These are phyloP conservation scores for Paracoccidioides lutzii DNA, from an alignment of 2,329 filamentous ascomycete species.

Conservation along the genomic window DNA sequence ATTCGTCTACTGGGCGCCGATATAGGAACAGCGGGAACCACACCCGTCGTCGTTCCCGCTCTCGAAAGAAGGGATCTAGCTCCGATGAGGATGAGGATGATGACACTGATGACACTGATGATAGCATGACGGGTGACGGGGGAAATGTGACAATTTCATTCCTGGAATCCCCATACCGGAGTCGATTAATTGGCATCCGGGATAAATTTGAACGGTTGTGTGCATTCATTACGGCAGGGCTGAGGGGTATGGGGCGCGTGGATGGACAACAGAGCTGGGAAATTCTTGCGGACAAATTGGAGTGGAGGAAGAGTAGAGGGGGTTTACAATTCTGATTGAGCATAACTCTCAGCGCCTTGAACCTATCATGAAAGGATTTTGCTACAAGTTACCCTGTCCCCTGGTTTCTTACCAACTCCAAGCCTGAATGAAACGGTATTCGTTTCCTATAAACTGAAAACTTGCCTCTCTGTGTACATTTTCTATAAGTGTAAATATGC, in stretches of 20 bases:
- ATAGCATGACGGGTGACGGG: constrained; percentile 24
- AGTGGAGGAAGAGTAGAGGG: constrained; percentile 31
- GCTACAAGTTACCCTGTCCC: not conserved
- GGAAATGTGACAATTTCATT: constrained; percentile 30
- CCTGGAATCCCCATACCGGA: constrained; percentile 34
- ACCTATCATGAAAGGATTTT: not conserved
- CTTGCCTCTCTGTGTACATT: not conserved
- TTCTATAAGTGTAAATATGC: not conserved
- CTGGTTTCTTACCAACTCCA: not conserved
- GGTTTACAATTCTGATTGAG: not conserved
- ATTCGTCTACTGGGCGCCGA: not conserved
- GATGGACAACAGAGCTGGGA: constrained; percentile 65
- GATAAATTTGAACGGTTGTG: constrained; percentile 52
- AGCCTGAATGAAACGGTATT: not conserved
- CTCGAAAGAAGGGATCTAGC: constrained; percentile 8
- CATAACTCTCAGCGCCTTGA: not conserved
- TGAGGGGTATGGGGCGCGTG: constrained; percentile 63
- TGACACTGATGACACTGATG: constrained; percentile 17
- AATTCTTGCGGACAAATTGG: constrained; percentile 65
- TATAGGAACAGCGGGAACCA: constrained; percentile 7
- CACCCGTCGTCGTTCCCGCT: constrained; percentile 5
- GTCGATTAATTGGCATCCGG: constrained; percentile 45
- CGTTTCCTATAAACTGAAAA: not conserved
- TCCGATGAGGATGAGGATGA: constrained; percentile 17
- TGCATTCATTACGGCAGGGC: constrained; percentile 57